Conservation (phyloP, 75 land plant species). For the Chamaecyparis obtusa region DNA sequence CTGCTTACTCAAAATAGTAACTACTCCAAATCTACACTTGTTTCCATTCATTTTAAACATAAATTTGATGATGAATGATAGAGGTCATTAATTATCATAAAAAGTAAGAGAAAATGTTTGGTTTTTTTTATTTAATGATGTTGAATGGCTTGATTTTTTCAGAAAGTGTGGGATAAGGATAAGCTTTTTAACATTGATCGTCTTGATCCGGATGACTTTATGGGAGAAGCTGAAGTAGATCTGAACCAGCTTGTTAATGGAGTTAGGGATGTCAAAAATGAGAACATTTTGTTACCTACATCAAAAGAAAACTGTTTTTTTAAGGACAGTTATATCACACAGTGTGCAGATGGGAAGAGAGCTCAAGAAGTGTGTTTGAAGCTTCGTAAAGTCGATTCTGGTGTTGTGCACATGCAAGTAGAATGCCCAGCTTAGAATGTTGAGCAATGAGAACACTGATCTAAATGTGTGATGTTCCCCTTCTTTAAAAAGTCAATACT, state of each 20-base stretch:
- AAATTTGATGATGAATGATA: too few relatives aligned
- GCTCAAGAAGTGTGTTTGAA: neutral
- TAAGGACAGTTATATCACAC: neutral
- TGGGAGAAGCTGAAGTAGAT: neutral
- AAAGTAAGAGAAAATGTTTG: neutral
- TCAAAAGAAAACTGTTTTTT: neutral
- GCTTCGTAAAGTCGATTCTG: neutral
- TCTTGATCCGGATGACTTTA: neutral
- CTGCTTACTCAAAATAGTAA: neutral
- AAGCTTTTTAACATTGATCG: neutral
- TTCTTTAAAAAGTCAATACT: too few relatives aligned
- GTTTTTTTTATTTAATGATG: neutral
- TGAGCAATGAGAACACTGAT: too few relatives aligned
- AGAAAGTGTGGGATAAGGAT: constrained; percentile 4
- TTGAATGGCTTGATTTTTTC: neutral
- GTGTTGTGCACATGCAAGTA: neutral
- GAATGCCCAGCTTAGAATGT: neutral
- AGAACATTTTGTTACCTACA: neutral
- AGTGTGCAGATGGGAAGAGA: neutral
- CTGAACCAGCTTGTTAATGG: neutral
- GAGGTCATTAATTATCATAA: too few relatives aligned
- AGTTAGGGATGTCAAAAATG: neutral
- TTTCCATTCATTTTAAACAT: neutral
- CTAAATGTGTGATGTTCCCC: too few relatives aligned
- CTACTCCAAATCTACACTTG: neutral